Evolutionary conservation across 768 basidiomycete genomes (phyloP), one percentile per base, ranked within the genome.

Genomic region (Mycena vulgaris): DNA sequence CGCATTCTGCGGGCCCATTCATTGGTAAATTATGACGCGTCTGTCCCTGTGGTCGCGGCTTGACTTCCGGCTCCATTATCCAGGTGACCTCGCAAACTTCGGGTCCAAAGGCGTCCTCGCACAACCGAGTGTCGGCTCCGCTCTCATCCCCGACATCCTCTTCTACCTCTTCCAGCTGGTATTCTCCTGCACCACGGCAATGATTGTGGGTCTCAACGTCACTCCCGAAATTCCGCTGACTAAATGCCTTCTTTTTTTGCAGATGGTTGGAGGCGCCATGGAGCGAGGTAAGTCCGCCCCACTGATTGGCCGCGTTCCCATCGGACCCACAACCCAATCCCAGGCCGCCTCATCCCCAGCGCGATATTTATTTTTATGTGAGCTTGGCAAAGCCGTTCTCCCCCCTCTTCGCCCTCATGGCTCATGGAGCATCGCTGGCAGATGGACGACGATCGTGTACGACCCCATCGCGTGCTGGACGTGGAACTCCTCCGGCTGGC

Each of bases 391-490:
- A 4, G n/a, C n/a, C 45, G 40, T 45, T 49, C 37, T 37, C 30
- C n/a, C 21, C 28, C 35, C 31, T 3, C 13, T 17, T 31, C 31
- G 31, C 25, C 23, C n/a, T 33, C 28, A 25, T 30, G 23, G 11
- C 37, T 3, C 40, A 45, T 33, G 3, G 28, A 14, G 17, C 57
- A 27, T 40, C 19, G 9, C 21, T 27, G 52, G 25, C 63, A 65
- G 63, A 61, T 94, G 93, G 93, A 82, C 86, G 2, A 89, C 89
- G 1, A 70, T 91, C 66, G 90, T 91, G 16, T 94, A 94, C 77
- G 89, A 92, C 73, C 91, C 92, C 5, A 87, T 94, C 62, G 93
- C 90, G 0, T 91, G 90, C 78, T 93, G 93, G 92, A 89, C 92
- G 1, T 94, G 93, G 93, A 90, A 90, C 72, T 72, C 86, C n/a